Evolutionary conservation across 768 basidiomycete species (phyloP), one percentile per base, ranked within the genome.

Genomic region (Boletus reticuloceps): DNA sequence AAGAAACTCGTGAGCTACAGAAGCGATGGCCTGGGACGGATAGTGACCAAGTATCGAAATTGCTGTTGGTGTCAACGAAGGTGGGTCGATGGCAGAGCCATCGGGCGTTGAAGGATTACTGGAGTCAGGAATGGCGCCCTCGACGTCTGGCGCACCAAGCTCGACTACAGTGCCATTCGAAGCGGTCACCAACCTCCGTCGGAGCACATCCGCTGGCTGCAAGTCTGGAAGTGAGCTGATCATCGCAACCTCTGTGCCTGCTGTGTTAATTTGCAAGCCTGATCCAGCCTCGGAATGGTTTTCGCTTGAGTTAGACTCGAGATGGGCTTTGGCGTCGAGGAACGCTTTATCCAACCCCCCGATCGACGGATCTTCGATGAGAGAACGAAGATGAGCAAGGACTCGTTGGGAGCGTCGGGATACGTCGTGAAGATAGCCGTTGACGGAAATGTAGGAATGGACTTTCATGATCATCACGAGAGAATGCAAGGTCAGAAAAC

Each of bases 401-500:
- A 79, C 61, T 16, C 60, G 59, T 40, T 80, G 66, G 0, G 82
- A 77, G 50, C 84, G 79, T 34, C 77, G 70, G 17, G 75, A 67
- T 13, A 81, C 73, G 9, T 72, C 69, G 55, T 88, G 82, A 20
- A 97, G 83, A 62, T 91, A 85, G 6, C 96, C 93, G 65, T 98
- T 98, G 41, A 88, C 82, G 20, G 86, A 81, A 69, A 90, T 82
- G 72, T 98, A 99, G 6, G 94, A 97, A 70, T 99, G 95, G 79
- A 96, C 88, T 74, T 97, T 91, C 92, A 94, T 94, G 62, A 94
- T 82, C 86, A 94, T 86, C 55, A 87, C 91, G 20, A 98, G 76
- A 10, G 89, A 85, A 68, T 98, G 95, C 47, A 94, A 71, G 1
- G 89, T 95, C 47, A 94, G 75, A 70, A 89, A 95, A 7, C 92